Evolutionary conservation across 169 alveolate genomes (phyloP), one percentile per base, ranked within the genome.

Genomic region (Plasmodium coatneyi): DNA sequence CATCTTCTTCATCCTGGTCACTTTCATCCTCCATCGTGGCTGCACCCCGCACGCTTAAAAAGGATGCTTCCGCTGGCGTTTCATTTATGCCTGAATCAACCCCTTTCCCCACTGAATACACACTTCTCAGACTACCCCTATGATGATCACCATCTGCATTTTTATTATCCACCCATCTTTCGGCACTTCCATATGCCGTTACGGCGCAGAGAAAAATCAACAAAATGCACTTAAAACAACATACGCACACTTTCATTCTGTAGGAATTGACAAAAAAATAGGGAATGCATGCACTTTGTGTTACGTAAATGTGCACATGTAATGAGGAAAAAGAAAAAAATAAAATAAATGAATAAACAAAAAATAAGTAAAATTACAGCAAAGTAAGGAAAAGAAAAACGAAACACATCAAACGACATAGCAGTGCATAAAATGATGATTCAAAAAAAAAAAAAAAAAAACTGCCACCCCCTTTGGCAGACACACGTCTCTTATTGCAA

Each of bases 221-320:
- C 28, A 74, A 22, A 22, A 43, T 41, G 16, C 28, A 28, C 30
- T 52, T 28, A 74, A 32, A 54, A 76, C 39, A 86, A 7, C 39
- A 16, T 32, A 86, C 52, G 30, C 25, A 86, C 32, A 22, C 32
- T 12, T 76, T 46, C 93, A 56, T 86, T 78, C 80, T 74, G 78
- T 56, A 34, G 76, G 54, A 39, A 74, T 74, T 49, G 25, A 0
- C 32, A 86, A 71, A 22, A 14, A 49, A 19, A 41, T 25, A 39
- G 22, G 19, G 39, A 81, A 79, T 79, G 12, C 22, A 19, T 5
- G 28, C 72, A 22, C 41, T 52, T 19, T 76, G 32, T 41, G 72
- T 16, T 70, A 6, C 36, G 56, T 83, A 54, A 60, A 54, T 66
- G 36, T 22, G n/a, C 16, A 28, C 30, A 66, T 36, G 36, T 5